These are phyloP conservation scores for Crithidia mellificae DNA, from an alignment of 208 protist genomes.

Conservation along the genomic window DNA sequence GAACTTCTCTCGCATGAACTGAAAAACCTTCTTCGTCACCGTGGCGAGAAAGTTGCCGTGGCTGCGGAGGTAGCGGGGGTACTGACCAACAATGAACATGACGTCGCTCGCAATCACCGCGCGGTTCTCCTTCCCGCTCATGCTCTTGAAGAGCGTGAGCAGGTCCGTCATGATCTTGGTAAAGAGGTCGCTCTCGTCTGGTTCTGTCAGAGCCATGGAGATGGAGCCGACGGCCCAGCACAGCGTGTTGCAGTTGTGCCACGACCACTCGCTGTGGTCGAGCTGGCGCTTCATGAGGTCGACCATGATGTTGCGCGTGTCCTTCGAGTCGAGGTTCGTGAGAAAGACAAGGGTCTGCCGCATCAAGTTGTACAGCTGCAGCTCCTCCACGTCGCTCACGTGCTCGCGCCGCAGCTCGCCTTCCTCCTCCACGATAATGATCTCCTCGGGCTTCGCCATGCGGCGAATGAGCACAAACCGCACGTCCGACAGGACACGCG, in stretches of 20 bases:
- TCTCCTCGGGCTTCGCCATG: constrained; percentile 99
- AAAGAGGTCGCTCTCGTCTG: constrained; percentile 98
- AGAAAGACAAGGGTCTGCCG: constrained; percentile 97
- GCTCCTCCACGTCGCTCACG: constrained; percentile 96
- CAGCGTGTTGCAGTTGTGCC: constrained; percentile 97
- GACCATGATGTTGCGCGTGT: constrained; percentile 97
- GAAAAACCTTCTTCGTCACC: constrained; percentile 99
- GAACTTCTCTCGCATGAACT: constrained; percentile 99
- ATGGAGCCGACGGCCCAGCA: constrained; percentile 99
- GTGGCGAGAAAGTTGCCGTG: constrained; percentile 98
- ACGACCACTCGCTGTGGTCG: constrained; percentile 94
- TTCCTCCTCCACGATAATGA: constrained; percentile 98
- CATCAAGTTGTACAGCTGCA: constrained; percentile 98
- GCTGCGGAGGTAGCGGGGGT: constrained; percentile 97
- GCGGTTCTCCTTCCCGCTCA: constrained; percentile 97
- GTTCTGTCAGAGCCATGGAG: constrained; percentile 93
- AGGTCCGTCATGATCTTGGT: constrained; percentile 98
- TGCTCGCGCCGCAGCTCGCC: constrained; percentile 97
- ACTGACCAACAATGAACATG: constrained; percentile 99
- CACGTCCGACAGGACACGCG: constrained; percentile 85
- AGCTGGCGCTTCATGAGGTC: constrained; percentile 73
- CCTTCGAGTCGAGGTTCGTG: constrained; percentile 94
- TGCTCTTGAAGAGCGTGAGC: constrained; percentile 95
- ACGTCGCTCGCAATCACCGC: constrained; percentile 99
- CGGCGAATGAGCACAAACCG: constrained; percentile 94